A percentile compares a stretch with the other conserved stretches of the same genome.
Evolutionary conservation across 768 basidiomycete species (phyloP).

Genomic region (Russula griseocarnosa): DNA sequence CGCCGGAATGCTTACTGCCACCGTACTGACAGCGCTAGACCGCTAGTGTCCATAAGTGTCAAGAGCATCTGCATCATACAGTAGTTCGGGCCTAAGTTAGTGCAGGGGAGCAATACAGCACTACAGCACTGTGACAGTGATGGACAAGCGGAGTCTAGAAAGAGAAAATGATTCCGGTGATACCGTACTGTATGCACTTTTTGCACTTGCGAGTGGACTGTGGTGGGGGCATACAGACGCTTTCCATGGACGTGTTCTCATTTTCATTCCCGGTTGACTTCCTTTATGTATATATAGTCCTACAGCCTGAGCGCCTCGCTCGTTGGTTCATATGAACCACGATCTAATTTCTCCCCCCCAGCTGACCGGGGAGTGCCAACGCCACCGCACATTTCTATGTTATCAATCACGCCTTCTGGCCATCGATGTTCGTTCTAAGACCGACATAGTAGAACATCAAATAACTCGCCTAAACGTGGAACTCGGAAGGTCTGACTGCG

Average conservation of each 20-base stretch:
- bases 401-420: not conserved
- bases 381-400: not conserved
- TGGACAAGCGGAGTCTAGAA: slow-evolving; percentile 2
- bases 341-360: not conserved
- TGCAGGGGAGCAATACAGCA: not conserved
- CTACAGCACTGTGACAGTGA: slow-evolving; percentile 2
- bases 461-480: not conserved
- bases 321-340: not conserved
- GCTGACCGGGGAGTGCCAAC: not conserved
- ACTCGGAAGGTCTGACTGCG: not conserved
- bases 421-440: not conserved
- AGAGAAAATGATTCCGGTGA: not conserved
- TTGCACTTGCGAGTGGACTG: not conserved
- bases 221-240: not conserved
- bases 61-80: not conserved
- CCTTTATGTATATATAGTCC: not conserved
- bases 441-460: not conserved
- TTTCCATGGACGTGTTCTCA: not conserved
- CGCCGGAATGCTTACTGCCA: not conserved
- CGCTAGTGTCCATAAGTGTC: no score
- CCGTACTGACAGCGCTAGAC: not conserved
- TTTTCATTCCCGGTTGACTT: not conserved
- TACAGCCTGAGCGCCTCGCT: not conserved
- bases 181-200: not conserved
- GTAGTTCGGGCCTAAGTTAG: not conserved